phyloP scores from a whole-genome alignment of 345 rosid species.

The Euphorbia tirucalli region DNA sequence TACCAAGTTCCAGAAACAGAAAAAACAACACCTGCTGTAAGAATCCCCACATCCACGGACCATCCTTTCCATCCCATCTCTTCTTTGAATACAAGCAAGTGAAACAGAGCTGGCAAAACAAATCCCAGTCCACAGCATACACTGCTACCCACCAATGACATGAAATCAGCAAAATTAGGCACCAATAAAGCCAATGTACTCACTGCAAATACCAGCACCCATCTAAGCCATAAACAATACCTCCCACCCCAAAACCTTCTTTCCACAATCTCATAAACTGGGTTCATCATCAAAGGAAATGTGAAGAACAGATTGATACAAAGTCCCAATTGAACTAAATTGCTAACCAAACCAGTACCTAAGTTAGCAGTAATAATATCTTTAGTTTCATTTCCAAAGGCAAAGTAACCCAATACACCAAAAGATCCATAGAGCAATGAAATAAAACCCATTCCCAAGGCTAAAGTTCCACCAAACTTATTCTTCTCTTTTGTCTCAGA shows the following conservation, averaged over 20 bases:
- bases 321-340: conserved; percentile 68
- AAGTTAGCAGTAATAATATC: conserved; percentile 80
- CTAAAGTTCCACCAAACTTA: conserved; percentile 55
- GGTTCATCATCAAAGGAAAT: conserved; percentile 92
- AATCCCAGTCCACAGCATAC: conserved; percentile 78
- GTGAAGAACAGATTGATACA: conserved; percentile 84
- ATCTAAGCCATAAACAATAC: conserved; percentile 76
- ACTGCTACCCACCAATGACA: conserved; percentile 87
- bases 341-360: conserved; percentile 58
- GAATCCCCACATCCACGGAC: conserved; percentile 50
- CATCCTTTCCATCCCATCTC: conserved; percentile 66
- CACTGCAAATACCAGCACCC: conserved; percentile 63
- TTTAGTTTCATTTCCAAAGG: conserved; percentile 62
- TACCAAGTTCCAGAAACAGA: conserved; percentile 77
- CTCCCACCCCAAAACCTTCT: conserved; percentile 57
- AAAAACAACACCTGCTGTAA: conserved; percentile 50
- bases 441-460: conserved; percentile 53
- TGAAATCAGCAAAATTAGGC: conserved; percentile 83
- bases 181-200: conserved; percentile 64
- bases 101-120: conserved; percentile 76
- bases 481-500: conserved; percentile 58
- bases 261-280: conserved; percentile 83
- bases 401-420: conserved; percentile 74
- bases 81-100: conserved; percentile 75
- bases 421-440: conserved; percentile 59